phyloP scores from a whole-genome alignment of 2,329 filamentous ascomycete genomes.

The Lojkania enalia region DNA sequence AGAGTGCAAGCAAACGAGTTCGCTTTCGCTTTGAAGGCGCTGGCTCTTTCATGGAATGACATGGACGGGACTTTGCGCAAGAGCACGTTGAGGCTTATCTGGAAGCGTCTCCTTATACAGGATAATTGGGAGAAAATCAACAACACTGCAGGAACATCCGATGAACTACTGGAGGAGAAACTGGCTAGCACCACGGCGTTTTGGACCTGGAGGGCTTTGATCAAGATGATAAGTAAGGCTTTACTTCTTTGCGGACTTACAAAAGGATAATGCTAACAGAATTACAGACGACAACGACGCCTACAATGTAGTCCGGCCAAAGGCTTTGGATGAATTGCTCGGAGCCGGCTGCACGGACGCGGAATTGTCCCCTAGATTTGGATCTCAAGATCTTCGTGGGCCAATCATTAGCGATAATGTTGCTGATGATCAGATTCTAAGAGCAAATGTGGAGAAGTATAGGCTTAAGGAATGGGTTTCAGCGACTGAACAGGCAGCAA shows the following conservation, averaged over 20 bases:
- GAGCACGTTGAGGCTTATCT: conserved; percentile 66
- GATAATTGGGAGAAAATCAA: conserved; percentile 86
- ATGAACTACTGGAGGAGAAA: conserved; percentile 65
- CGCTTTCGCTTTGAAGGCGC: conserved; percentile 68
- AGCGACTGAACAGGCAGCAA: conserved; percentile 44
- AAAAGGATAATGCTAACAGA: conserved; percentile 4
- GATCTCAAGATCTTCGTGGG: conserved; percentile 61
- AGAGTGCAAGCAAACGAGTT: conserved; percentile 65
- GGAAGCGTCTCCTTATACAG: conserved; percentile 81
- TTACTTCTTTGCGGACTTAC: not conserved
- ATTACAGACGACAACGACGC: conserved; percentile 16
- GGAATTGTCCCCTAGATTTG: conserved; percentile 58
- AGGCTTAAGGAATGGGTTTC: conserved; percentile 71
- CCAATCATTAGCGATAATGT: conserved; percentile 73
- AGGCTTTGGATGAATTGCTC: conserved; percentile 26
- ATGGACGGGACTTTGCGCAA: conserved; percentile 51
- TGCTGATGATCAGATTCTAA: conserved; percentile 69
- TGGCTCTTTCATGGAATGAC: conserved; percentile 59
- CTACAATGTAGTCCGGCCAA: conserved; percentile 24
- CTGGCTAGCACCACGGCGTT: conserved; percentile 68
- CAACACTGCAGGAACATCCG: conserved; percentile 73
- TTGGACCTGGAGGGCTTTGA: conserved; percentile 65
- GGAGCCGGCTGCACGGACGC: conserved; percentile 60
- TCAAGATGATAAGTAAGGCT: conserved; percentile 62
- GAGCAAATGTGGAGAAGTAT: conserved; percentile 66